Percentiles rank a stretch among this genome's conserved stretches.
These are phyloP conservation scores for Lotus japonicus DNA, from an alignment of 306 rosid species.

Conservation along the genomic window DNA sequence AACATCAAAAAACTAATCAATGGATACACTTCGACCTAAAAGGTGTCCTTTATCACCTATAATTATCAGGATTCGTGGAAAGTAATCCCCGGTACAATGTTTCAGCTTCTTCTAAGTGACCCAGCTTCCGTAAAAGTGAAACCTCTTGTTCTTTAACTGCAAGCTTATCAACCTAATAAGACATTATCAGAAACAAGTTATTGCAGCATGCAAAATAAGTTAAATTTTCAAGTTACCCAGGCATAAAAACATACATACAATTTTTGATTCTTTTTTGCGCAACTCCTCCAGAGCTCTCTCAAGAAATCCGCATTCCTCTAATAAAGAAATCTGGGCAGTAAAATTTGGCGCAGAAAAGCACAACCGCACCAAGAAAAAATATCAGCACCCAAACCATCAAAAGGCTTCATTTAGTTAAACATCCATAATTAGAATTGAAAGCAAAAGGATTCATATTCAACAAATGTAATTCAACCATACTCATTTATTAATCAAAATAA, in stretches of 20 bases:
- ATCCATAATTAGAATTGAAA: constrained; percentile 5
- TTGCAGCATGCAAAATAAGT: constrained; percentile 2
- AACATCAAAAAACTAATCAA: neutral
- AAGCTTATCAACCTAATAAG: constrained; percentile 75
- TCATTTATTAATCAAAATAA: neutral
- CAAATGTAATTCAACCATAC: neutral
- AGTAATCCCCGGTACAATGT: constrained; percentile 62
- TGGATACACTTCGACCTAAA: neutral
- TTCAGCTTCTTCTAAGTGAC: constrained; percentile 62
- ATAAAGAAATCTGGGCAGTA: constrained; percentile 61
- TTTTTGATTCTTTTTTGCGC: constrained; percentile 68
- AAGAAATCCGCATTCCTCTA: constrained; percentile 68
- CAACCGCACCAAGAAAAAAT: neutral
- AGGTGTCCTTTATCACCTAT: constrained; percentile 46
- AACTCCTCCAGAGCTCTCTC: constrained; percentile 88
- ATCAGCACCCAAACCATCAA: neutral
- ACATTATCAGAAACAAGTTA: constrained; percentile 19
- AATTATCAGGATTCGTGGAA: constrained; percentile 91
- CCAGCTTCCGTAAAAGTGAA: constrained; percentile 84
- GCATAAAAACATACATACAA: constrained; percentile 51
- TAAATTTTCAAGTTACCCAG: constrained; percentile 1
- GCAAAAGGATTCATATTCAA: constrained; percentile 13
- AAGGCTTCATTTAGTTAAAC: constrained; percentile 4
- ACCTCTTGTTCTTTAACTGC: constrained; percentile 81
- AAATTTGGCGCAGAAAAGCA: constrained; percentile 9